These are phyloP conservation scores for Platanus orientalis DNA, from an alignment of 164 flowering plant species.

Conservation along the genomic window DNA sequence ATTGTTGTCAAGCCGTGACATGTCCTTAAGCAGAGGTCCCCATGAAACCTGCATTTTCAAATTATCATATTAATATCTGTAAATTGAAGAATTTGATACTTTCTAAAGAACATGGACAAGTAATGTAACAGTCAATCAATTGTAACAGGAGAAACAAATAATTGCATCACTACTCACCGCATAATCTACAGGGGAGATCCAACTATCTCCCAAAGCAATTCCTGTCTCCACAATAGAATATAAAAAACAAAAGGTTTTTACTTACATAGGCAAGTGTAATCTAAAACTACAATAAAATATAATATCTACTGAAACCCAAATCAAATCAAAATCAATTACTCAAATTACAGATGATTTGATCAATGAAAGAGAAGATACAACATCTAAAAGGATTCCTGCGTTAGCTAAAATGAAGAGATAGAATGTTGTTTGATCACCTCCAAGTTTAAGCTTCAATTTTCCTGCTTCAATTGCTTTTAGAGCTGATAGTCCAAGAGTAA, in stretches of 20 bases:
- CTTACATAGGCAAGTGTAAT: not conserved
- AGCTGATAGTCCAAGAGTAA: slow-evolving; percentile 60
- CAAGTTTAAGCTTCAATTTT: slow-evolving; percentile 65
- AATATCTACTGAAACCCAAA: not conserved
- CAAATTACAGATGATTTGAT: not conserved
- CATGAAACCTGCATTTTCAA: slow-evolving; percentile 60
- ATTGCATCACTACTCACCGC: slow-evolving; percentile 42
- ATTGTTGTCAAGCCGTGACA: slow-evolving; percentile 65
- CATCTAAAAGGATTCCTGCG: not conserved
- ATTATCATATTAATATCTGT: not conserved
- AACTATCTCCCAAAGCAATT: slow-evolving; percentile 81
- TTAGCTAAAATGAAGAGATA: too few species aligned
- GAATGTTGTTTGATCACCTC: slow-evolving; percentile 41
- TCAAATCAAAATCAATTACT: slow-evolving; percentile 3
- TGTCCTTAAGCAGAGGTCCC: slow-evolving; percentile 86
- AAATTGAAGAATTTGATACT: too few species aligned
- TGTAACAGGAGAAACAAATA: not conserved
- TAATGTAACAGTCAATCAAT: not conserved
- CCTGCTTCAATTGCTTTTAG: slow-evolving; percentile 61
- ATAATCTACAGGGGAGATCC: slow-evolving; percentile 98
- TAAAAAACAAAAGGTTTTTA: not conserved
- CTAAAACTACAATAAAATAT: not conserved
- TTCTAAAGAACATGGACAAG: too few species aligned
- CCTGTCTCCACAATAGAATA: slow-evolving; percentile 34
- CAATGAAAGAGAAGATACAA: not conserved